Base-by-base conservation (phyloP, 148 eudicot species). In the Chenopodium suecicum region DNA sequence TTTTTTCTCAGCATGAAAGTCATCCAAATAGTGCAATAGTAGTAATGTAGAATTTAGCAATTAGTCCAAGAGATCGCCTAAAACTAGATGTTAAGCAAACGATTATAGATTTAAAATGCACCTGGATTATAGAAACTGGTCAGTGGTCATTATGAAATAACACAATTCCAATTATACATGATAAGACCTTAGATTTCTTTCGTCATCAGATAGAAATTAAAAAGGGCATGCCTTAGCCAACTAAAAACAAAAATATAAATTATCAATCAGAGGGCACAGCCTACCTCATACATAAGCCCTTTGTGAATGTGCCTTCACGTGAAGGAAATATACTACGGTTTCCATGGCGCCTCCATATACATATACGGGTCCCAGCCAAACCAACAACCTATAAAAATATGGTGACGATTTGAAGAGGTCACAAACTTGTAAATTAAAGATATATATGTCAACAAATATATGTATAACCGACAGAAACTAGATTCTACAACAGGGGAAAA, bases 271-370 rank as follows among this genome's bases (percentile, higher is more conserved):
- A 86, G 60, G 27, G 41, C 32, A 54, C 14, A 62, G 48, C 74
- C 23, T 81, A 92, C 98, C 95, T 85, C 95, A 94, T 91, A 77
- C 97, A 92, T 81, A 84, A 83, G 76, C 94, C 95, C 77, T 87
- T 89, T 11, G 92, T 46, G 86, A 90, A 90, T 73, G 88, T 85
- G 83, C 91, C 91, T 83, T 89, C 94, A 74, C 85, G 93, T 50
- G 94, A 83, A 60, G 95, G 91, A 88, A 92, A 90, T 83, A 90
- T 69, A 76, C 86, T 84, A 82, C 89, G 89, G 58, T 80, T 86
- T 78, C 88, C 92, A 79, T 79, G 76, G 46, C 91, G 94, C 82
- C 83, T 91, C 98, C 97, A 92, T 83, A 94, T 85, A 88, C 95
- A 88, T 70, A 94, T 75, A 70, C 92, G 95, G 81, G 91, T 90